phyloP scores from a whole-genome alignment of 306 rosid genomes.

The Vigna unguiculata region DNA sequence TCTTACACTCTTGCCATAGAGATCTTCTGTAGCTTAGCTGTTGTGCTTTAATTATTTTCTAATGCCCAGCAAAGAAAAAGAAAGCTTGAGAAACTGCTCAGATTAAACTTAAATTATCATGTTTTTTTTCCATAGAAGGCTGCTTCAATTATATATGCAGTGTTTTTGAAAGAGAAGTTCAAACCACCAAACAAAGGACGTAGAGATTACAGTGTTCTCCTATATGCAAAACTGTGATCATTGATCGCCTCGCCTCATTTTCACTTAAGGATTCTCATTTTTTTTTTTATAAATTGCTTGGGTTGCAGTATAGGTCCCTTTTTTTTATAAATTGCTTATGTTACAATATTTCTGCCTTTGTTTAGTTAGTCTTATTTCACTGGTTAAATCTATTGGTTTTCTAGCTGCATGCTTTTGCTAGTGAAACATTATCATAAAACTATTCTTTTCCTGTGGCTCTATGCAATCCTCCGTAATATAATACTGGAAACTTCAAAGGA shows the following conservation, averaged over 20 bases:
- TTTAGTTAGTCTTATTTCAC: conserved; percentile 6
- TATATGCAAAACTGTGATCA: background rate
- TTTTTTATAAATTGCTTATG: background rate
- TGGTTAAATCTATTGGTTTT: background rate
- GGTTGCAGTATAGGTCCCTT: background rate
- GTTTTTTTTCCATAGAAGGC: background rate
- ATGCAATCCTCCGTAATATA: background rate
- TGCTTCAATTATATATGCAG: background rate
- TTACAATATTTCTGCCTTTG: background rate
- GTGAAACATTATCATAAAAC: background rate
- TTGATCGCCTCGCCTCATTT: background rate
- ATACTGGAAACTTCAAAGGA: background rate
- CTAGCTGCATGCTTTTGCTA: conserved; percentile 3
- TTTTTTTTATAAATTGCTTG: conserved; percentile 11
- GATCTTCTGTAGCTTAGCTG: background rate
- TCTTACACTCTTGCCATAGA: background rate
- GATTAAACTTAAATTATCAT: background rate
- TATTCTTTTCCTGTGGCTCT: background rate
- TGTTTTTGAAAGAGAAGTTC: background rate
- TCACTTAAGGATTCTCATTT: conserved; percentile 11
- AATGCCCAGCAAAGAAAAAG: background rate
- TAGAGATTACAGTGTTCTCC: background rate
- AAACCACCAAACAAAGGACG: background rate
- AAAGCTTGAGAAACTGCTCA: background rate
- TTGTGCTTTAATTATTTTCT: background rate